Evolutionary conservation across 75 land plant genomes (phyloP), one percentile per base, ranked within the genome.

Genomic region (Cunninghamia lanceolata): DNA sequence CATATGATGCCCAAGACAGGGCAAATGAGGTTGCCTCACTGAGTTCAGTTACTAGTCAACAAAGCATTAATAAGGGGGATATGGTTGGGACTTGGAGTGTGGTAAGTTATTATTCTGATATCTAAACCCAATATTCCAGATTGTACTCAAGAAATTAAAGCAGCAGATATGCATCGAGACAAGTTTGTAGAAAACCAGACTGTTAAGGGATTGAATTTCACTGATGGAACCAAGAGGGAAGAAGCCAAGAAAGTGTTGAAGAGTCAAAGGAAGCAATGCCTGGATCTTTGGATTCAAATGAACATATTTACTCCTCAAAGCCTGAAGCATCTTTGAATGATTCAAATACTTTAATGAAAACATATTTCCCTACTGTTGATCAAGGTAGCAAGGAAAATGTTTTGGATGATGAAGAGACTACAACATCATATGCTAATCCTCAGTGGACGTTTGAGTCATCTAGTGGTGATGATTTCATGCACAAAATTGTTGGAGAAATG

Each of bases 361-460:
- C 36, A 39, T n/a, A 82, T 30, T 82, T 46, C 16, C 25, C 83
- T 50, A 28, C 54, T 32, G 11, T 0, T 10, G 83, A 82, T 42
- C 40, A 45, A 45, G 54, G 32, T 32, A 82, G 14, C 28, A 43
- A 50, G 30, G 32, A 28, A 9, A n/a, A n/a, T 28, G 43, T 15
- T n/a, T 6, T n/a, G 83, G 54, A 40, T 82, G 83, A 82, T 10
- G 83, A 50, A 45, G 83, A 50, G 39, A 50, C 47, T 45, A 2
- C 32, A 1, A 4, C 32, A 19, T 21, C 54, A 5, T 35, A 13
- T 46, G 53, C 34, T 82, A 50, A 82, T 35, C 54, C 52, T 32
- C 50, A 82, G 83, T 76, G 38, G 15, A 76, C 39, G 32, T 45
- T 82, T 82, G 83, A 82, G 32, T 82, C 54, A 7, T 30, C 34